Evolutionary conservation across 2,329 filamentous ascomycete genomes (phyloP).

Genomic region (Ceratocystis diversiconidia): DNA sequence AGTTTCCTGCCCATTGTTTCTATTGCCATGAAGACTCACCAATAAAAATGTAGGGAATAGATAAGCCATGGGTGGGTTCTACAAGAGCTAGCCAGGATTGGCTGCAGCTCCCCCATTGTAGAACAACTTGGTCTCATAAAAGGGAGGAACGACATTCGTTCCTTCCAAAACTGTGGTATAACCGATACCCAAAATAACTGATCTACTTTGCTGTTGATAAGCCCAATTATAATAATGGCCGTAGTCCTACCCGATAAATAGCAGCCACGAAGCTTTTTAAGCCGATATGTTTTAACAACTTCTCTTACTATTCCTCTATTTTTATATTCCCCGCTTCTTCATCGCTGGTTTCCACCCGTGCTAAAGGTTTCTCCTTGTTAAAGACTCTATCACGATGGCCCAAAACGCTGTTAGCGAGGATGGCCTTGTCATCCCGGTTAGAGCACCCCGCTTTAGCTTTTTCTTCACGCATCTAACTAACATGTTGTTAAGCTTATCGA

Average conservation of each 20-base stretch:
- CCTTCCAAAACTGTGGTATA: background rate
- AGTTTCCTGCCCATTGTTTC: background rate
- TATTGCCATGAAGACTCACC: background rate
- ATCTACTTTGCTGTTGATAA: too few species aligned
- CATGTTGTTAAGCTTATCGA: conserved; percentile 50
- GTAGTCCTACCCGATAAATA: too few species aligned
- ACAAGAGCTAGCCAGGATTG: background rate
- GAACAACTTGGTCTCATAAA: background rate
- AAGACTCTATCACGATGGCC: conserved; percentile 25
- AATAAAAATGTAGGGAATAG: background rate
- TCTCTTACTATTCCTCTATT: background rate
- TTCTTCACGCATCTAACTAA: conserved; percentile 20
- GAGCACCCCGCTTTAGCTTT: conserved; percentile 19
- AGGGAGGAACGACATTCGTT: background rate
- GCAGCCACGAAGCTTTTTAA: too few species aligned
- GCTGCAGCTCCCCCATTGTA: background rate
- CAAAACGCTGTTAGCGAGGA: conserved; percentile 36
- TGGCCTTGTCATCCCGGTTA: conserved; percentile 41
- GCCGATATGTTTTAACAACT: background rate
- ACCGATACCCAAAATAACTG: background rate
- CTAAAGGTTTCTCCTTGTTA: background rate
- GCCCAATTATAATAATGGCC: too few species aligned
- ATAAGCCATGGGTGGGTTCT: background rate
- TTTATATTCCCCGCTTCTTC: background rate
- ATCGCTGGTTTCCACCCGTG: background rate